A percentile compares a stretch with the other conserved stretches of the same genome.
phyloP scores from a whole-genome alignment of 148 eudicot species.

The Cornus florida region DNA sequence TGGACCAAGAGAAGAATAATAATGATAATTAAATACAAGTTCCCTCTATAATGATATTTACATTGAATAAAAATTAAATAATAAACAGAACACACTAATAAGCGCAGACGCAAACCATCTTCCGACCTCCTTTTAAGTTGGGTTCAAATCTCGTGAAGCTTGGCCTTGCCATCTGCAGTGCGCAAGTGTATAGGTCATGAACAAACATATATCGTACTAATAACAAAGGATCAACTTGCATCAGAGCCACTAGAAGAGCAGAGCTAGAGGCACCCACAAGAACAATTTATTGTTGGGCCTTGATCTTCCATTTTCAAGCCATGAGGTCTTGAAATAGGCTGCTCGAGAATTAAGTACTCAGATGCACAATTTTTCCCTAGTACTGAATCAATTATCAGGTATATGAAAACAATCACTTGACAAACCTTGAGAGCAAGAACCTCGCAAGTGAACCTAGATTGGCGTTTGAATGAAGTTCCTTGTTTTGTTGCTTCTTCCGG shows the following conservation, averaged over 20 bases:
- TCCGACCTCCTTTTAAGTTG: constrained; percentile 28
- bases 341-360: not conserved
- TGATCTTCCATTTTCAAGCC: not conserved
- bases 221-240: not conserved
- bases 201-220: not conserved
- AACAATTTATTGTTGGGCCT: not conserved
- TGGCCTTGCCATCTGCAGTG: constrained; percentile 95
- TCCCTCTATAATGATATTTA: constrained; percentile 34
- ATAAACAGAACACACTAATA: constrained; percentile 25
- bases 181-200: not conserved
- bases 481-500: constrained; percentile 63
- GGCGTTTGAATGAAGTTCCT: constrained; percentile 63
- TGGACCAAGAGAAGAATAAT: not conserved
- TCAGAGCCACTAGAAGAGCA: not conserved
- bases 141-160: constrained; percentile 69
- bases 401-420: not conserved
- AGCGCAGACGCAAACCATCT: constrained; percentile 20
- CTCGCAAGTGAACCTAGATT: constrained; percentile 80
- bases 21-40: not conserved
- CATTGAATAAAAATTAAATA: constrained; percentile 43
- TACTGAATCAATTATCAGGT: not conserved
- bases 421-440: constrained; percentile 88
- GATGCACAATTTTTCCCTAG: not conserved
- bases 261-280: not conserved
- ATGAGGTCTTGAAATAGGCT: not conserved